Evolutionary conservation across 2,329 filamentous ascomycete genomes (phyloP), one percentile per base, ranked within the genome.

Genomic region (Fusarium pseudoanthophilum): DNA sequence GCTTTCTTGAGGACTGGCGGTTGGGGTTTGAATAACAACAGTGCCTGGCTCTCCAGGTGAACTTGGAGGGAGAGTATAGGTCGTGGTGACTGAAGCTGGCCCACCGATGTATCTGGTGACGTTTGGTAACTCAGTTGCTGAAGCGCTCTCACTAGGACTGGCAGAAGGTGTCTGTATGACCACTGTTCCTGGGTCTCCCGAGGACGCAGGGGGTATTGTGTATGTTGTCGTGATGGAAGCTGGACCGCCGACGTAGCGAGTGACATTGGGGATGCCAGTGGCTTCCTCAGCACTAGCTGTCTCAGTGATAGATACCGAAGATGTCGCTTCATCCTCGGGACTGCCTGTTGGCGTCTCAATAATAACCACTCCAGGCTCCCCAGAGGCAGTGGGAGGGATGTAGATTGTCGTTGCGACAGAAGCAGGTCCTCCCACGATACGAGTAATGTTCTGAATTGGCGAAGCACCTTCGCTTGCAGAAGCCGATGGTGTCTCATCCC

Each of bases 301-400:
- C 10, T 11, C 15, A 4, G n/a, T 37, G 4, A n/a, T n/a, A n/a
- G 48, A 42, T 34, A n/a, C 30, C 2, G 48, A 34, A 18, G 24
- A 18, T n/a, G 11, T 40, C 14, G 14, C 2, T 39, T n/a, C 11
- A 0, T 5, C 51, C 15, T 9, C 20, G 1, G n/a, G n/a, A 8
- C 26, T 26, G 3, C 67, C 26, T 8, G 58, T 46, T 4, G 69
- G 69, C 0, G 69, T 72, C 5, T 72, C 43, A 7, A 72, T 72
- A 2, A 72, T 32, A 4, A 72, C 20, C 0, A 56, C 48, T 10
- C 69, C 69, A 0, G 69, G 64, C 1, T 69, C 59, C 0, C 43
- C 34, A 2, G 69, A 40, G 0, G 5, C 46, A 0, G 62, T 39
- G 0, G 67, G 48, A 10, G 69, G 62, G 5, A 67, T 16, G 2